Base-by-base conservation (phyloP, 116 monocot species). In the Posidonia oceanica region DNA sequence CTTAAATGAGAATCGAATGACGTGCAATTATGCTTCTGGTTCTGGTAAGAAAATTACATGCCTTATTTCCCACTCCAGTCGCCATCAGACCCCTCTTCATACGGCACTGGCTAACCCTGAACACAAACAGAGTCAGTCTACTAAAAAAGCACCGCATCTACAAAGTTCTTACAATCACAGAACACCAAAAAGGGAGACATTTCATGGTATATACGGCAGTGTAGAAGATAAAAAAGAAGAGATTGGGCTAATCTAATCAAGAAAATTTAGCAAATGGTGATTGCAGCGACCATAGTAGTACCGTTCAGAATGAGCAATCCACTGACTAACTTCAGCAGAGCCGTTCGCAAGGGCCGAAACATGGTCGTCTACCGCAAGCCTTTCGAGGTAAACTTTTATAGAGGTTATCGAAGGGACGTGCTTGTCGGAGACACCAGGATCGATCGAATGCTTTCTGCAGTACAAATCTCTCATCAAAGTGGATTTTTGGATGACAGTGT, bases 51-150 rank as follows among this genome's bases (percentile, higher is more conserved):
- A 29, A 29, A 29, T 14, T 52, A 22, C 52, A 39, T 77, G 88
- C 93, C 93, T 88, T 88, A 23, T 93, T 84, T 69, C 86, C 93
- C 36, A 72, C 88, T 69, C 86, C 88, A 78, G 93, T 82, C 56
- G 86, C 80, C 63, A 93, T 63, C 51, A 79, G 58, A 15, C 93
- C 86, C 54, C 88, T 82, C 64, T 76, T 88, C 93, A 93, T 80
- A 59, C 88, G 80, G 69, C 93, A 93, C 64, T 84, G 17, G 69
- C 67, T 83, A 38, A 89, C 75, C 75, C 93, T 93, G 17, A 61
- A 57, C 73, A 63, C 41, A 74, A 44, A 63, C 22, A 44, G 52
- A 52, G 36, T 11, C 61, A 48, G 42, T 78, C 0, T 12, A 36
- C 36, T 6, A 62, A 36, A 17, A 21, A 48, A 48, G 0, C 48